phyloP scores from a whole-genome alignment of 2,329 filamentous ascomycete genomes.

The Cercospora zeina region DNA sequence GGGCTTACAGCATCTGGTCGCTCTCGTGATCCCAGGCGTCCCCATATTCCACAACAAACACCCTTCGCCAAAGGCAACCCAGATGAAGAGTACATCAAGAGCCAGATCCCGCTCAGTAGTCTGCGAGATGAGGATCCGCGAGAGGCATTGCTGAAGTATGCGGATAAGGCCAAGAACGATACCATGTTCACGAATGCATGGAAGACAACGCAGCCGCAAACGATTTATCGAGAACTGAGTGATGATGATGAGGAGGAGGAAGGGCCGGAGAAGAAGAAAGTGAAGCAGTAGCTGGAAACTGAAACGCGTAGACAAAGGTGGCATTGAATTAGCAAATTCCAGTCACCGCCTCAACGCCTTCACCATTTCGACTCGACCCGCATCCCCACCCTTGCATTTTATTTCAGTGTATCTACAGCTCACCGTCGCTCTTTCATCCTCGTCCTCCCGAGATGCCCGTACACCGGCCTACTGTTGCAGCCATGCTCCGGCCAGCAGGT shows the following conservation, averaged over 20 bases:
- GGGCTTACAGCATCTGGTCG: slow-evolving; percentile 77
- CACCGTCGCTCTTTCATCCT: neutral
- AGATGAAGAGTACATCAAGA: slow-evolving; percentile 82
- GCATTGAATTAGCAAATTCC: neutral
- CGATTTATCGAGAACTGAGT: slow-evolving; percentile 85
- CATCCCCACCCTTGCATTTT: too few species aligned
- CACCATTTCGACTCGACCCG: neutral
- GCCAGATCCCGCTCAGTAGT: slow-evolving; percentile 82
- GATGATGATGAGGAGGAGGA: slow-evolving; percentile 74
- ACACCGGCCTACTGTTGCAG: neutral
- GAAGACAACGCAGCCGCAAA: slow-evolving; percentile 86
- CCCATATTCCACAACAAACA: slow-evolving; percentile 80
- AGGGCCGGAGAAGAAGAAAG: slow-evolving; percentile 61
- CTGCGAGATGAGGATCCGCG: slow-evolving; percentile 97
- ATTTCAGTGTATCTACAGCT: too few species aligned
- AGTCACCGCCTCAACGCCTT: neutral
- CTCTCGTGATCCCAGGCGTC: slow-evolving; percentile 75
- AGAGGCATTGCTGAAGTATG: slow-evolving; percentile 92
- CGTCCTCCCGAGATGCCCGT: neutral
- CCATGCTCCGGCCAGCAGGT: neutral
- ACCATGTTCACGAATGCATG: slow-evolving; percentile 93
- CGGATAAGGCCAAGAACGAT: slow-evolving; percentile 86
- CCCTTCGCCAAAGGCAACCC: slow-evolving; percentile 90
- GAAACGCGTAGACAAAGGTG: neutral
- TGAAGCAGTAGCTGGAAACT: slow-evolving; percentile 19